These are phyloP conservation scores for Starmerella cellae DNA, from an alignment of 805 yeast species.

Conservation along the genomic window DNA sequence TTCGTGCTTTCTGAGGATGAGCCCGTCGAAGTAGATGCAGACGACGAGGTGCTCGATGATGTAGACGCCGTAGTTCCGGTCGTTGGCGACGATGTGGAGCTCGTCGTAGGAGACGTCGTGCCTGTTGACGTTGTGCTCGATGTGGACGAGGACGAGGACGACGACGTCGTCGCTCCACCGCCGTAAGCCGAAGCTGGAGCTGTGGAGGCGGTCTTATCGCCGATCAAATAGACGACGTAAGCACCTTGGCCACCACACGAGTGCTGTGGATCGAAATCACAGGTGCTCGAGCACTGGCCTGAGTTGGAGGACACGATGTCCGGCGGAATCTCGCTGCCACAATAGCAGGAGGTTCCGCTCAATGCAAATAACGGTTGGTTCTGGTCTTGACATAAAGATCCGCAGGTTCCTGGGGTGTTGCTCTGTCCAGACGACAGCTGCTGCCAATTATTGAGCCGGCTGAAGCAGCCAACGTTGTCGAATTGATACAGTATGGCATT, in stretches of 20 bases:
- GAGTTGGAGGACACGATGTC: constrained; percentile 26
- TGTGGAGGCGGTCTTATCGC: constrained; percentile 18
- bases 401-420: constrained; percentile 26
- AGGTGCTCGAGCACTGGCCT: constrained; percentile 33
- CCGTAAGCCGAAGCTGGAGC: constrained; percentile 24
- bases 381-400: constrained; percentile 31
- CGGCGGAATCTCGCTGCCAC: constrained; percentile 41
- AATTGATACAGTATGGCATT: constrained; percentile 7
- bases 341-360: constrained; percentile 44
- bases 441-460: constrained; percentile 29
- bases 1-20: neutral
- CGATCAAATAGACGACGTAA: constrained; percentile 24
- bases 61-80: constrained; percentile 18
- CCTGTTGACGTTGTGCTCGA: constrained; percentile 20
- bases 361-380: constrained; percentile 40
- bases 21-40: neutral
- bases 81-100: constrained; percentile 24
- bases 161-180: neutral
- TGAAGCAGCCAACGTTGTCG: constrained; percentile 31
- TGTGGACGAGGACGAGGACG: neutral
- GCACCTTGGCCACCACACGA: constrained; percentile 51
- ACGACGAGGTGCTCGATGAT: neutral
- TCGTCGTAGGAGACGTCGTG: constrained; percentile 18
- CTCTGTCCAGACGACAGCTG: constrained; percentile 42
- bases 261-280: constrained; percentile 52